Evolutionary conservation across 495 filamentous ascomycete species (phyloP).

Genomic region (Penicillium atrosanguineum): DNA sequence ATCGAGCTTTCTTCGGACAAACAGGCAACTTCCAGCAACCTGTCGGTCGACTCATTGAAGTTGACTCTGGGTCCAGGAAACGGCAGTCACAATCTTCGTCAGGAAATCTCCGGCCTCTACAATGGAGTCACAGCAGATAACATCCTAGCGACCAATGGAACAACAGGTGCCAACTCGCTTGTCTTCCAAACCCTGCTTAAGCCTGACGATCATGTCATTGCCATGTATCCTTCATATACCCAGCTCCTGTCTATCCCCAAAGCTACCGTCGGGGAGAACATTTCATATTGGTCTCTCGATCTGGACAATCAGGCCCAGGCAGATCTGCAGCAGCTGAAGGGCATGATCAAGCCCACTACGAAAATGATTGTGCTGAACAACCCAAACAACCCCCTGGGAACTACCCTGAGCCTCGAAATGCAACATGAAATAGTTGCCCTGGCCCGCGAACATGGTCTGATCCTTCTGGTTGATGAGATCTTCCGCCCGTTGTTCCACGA

Average conservation of each 20-base stretch:
- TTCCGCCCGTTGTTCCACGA: conserved; percentile 14
- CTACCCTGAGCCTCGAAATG: not conserved
- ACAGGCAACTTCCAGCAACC: conserved; percentile 1
- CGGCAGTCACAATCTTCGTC: conserved; percentile 9
- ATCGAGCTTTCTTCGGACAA: conserved; percentile 11
- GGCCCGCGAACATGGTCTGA: not conserved
- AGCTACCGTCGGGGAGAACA: conserved; percentile 3
- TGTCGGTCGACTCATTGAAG: not conserved
- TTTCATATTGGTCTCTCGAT: conserved; percentile 11
- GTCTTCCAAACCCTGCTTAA: conserved; percentile 10
- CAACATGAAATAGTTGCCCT: conserved; percentile 10
- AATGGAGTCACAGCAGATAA: conserved; percentile 8
- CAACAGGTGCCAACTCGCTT: conserved; percentile 14
- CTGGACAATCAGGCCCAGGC: not conserved
- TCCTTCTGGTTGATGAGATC: conserved; percentile 14
- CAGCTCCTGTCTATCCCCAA: conserved; percentile 10
- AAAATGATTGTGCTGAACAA: conserved; percentile 19
- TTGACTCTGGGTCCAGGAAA: conserved; percentile 2
- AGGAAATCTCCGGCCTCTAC: conserved; percentile 8
- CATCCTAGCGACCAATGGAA: conserved; percentile 10
- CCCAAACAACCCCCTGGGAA: conserved; percentile 15
- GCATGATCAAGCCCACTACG: conserved; percentile 10
- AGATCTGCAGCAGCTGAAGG: not conserved
- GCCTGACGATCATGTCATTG: conserved; percentile 14
- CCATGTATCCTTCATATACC: conserved; percentile 13